These are phyloP conservation scores for Colletotrichum graminicola DNA, from an alignment of 2,329 filamentous ascomycete species.

Conservation along the genomic window DNA sequence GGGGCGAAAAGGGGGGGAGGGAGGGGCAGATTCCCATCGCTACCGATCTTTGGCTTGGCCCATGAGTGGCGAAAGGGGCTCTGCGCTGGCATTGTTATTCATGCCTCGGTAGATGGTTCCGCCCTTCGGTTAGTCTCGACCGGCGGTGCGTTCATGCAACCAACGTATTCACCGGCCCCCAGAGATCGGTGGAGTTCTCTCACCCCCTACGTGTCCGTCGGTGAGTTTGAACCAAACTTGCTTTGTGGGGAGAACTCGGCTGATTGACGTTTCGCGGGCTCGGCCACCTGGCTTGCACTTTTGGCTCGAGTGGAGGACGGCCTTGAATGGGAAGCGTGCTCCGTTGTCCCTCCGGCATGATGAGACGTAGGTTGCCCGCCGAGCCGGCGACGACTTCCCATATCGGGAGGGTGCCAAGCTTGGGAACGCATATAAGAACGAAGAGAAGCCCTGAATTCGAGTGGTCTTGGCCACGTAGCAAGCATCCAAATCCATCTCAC, in stretches of 20 bases:
- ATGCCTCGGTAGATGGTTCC: constrained; percentile 19
- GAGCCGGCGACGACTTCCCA: constrained; percentile 18
- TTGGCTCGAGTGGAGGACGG: not conserved
- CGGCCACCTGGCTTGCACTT: not conserved
- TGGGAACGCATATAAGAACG: constrained; percentile 20
- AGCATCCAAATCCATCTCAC: not conserved
- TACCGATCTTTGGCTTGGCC: not conserved
- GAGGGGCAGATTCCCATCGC: not conserved
- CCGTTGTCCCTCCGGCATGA: constrained; percentile 10
- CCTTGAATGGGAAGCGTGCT: not conserved
- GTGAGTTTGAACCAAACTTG: not conserved
- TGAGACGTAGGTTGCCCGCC: constrained; percentile 24
- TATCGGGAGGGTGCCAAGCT: constrained; percentile 4
- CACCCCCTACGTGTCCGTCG: not conserved
- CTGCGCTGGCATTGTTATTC: not conserved
- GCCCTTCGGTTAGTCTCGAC: constrained; percentile 6
- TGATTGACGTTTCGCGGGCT: not conserved
- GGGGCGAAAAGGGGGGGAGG: too few relatives aligned
- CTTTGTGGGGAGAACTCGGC: not conserved
- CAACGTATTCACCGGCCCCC: not conserved
- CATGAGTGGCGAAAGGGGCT: not conserved
- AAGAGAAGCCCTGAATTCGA: accelerated
- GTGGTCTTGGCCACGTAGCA: not conserved
- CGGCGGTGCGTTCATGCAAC: not conserved
- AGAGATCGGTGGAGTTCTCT: constrained; percentile 21